Conservation (phyloP, 2,329 filamentous ascomycete species). For the Exophiala oligosperma region DNA sequence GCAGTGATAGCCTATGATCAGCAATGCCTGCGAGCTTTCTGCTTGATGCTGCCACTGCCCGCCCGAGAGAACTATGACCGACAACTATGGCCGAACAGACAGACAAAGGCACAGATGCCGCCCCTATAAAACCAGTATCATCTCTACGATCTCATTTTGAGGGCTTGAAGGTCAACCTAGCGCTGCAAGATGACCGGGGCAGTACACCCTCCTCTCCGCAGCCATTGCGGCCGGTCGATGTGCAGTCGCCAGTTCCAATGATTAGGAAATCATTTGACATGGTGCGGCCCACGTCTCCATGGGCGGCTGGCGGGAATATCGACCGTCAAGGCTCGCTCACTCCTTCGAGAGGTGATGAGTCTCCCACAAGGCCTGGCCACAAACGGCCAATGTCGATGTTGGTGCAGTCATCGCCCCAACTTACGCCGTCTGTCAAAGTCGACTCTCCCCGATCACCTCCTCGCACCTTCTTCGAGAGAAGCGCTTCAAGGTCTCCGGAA, state of each 20-base stretch:
- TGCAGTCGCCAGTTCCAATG: slow-evolving; percentile 32
- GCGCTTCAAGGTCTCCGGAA: slow-evolving; percentile 28
- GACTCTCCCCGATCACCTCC: slow-evolving; percentile 47
- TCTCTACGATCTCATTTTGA: slow-evolving; percentile 52
- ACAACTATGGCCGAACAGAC: slow-evolving; percentile 21
- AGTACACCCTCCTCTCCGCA: slow-evolving; percentile 33
- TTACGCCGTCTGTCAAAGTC: slow-evolving; percentile 43
- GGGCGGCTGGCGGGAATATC: slow-evolving; percentile 33
- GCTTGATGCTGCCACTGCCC: not conserved
- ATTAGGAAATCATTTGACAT: slow-evolving; percentile 45
- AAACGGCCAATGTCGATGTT: slow-evolving; percentile 49
- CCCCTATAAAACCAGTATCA: slow-evolving; percentile 43
- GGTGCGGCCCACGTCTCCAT: slow-evolving; percentile 41
- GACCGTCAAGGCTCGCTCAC: slow-evolving; percentile 29
- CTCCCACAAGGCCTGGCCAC: slow-evolving; percentile 63
- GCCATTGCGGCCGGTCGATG: slow-evolving; percentile 33
- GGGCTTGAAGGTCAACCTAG: slow-evolving; percentile 39
- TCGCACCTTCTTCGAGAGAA: slow-evolving; percentile 31
- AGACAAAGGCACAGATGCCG: slow-evolving; percentile 24
- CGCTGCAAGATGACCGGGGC: slow-evolving; percentile 8
- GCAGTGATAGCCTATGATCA: slow-evolving; percentile 2
- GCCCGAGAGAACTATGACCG: slow-evolving; percentile 2
- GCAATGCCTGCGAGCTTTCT: not conserved
- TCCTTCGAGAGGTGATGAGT: slow-evolving; percentile 33
- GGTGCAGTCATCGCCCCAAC: slow-evolving; percentile 42